A percentile compares a stretch with the other conserved stretches of the same genome.
Evolutionary conservation across 2,329 filamentous ascomycete genomes (phyloP).

Genomic region (Fusarium nygamai): DNA sequence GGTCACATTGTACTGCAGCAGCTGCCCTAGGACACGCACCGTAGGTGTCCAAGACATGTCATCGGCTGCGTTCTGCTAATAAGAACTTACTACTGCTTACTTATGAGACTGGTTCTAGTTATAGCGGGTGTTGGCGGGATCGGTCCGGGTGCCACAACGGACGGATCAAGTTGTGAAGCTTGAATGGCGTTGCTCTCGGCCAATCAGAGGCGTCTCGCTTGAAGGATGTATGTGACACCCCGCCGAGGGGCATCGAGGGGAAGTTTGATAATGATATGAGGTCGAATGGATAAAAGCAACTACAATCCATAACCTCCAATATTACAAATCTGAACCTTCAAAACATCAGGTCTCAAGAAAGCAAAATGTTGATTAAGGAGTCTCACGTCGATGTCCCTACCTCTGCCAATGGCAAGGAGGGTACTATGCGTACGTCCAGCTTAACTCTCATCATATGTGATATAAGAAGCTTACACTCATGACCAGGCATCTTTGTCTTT

Average conservation of each 20-base stretch:
- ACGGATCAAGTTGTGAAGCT: constrained; percentile 26
- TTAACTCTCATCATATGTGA: constrained; percentile 20
- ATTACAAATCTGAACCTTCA: background rate
- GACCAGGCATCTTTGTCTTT: constrained; percentile 84
- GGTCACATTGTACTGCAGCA: constrained; percentile 15
- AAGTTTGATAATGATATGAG: constrained; percentile 29
- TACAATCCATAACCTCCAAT: background rate
- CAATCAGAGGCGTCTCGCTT: constrained; percentile 24
- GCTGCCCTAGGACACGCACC: background rate
- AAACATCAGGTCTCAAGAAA: background rate
- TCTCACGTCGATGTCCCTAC: constrained; percentile 61
- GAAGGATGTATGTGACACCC: constrained; percentile 22
- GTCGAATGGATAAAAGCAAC: constrained; percentile 1
- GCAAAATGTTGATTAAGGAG: constrained; percentile 64
- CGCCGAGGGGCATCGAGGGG: constrained; percentile 36
- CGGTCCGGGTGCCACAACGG: constrained; percentile 19
- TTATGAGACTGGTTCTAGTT: background rate
- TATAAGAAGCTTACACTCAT: constrained; percentile 25
- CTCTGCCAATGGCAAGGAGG: constrained; percentile 63
- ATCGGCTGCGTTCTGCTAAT: background rate
- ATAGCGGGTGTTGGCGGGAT: constrained; percentile 14
- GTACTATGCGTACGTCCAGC: constrained; percentile 59
- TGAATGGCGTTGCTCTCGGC: constrained; percentile 2
- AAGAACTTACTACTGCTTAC: background rate
- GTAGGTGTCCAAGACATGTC: background rate